phyloP scores from a whole-genome alignment of 169 alveolate species.

The Cyclospora cayetanensis region DNA sequence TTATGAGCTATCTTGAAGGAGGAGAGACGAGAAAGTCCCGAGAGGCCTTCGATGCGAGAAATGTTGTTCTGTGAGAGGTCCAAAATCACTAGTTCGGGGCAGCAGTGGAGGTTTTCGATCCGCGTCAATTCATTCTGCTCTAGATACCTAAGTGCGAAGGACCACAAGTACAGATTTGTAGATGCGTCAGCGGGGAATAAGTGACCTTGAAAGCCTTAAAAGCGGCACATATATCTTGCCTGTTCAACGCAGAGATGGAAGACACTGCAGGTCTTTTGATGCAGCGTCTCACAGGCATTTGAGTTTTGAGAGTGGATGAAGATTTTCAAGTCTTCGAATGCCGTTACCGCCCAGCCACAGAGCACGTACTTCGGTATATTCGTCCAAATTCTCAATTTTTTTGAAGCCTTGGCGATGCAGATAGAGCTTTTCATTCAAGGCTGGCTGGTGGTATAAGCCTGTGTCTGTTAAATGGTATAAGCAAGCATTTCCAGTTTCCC shows the following conservation, averaged over 20 bases:
- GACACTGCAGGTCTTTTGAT: not conserved
- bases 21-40: conserved; percentile 30
- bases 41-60: conserved; percentile 75
- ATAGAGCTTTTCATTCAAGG: conserved; percentile 91
- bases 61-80: conserved; percentile 92
- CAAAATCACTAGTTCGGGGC: conserved; percentile 83
- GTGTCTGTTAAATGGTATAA: conserved; percentile 65
- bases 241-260: not conserved
- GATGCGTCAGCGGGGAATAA: too few relatives aligned
- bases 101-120: conserved; percentile 87
- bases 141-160: conserved; percentile 78
- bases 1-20: conserved; percentile 74
- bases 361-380: conserved; percentile 89
- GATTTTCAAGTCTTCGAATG: conserved; percentile 86
- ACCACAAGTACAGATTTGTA: too few relatives aligned
- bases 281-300: conserved; percentile 83
- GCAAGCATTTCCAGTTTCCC: not conserved
- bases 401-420: conserved; percentile 92
- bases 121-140: conserved; percentile 90
- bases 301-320: conserved; percentile 84
- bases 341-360: conserved; percentile 95
- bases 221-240: not conserved
- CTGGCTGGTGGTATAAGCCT: conserved; percentile 88
- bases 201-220: too few relatives aligned
- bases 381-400: conserved; percentile 88